Evolutionary conservation across 1,139 yeast genomes (phyloP).

Genomic region (Saccharomyces pastorianus): DNA sequence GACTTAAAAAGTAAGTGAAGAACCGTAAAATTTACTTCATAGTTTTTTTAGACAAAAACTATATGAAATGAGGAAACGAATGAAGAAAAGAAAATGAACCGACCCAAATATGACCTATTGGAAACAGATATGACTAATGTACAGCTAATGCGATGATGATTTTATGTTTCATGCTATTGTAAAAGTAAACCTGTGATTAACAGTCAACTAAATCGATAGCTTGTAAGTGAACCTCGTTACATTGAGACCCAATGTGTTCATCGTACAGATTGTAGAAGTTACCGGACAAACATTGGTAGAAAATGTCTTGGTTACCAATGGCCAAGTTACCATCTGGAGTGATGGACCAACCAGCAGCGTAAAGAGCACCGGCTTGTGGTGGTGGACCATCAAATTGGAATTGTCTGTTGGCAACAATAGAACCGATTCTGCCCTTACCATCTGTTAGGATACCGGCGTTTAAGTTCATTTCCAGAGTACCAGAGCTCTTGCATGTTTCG

Average conservation of each 20-base stretch:
- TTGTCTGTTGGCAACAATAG: conserved; percentile 81
- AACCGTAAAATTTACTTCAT: background rate
- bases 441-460: conserved; percentile 51
- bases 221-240: conserved; percentile 56
- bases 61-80: background rate
- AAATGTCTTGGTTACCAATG: conserved; percentile 54
- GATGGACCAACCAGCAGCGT: conserved; percentile 79
- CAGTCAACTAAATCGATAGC: conserved; percentile 58
- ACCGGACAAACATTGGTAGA: conserved; percentile 80
- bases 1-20: background rate
- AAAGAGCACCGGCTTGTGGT: conserved; percentile 83
- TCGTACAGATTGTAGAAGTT: conserved; percentile 80
- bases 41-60: background rate
- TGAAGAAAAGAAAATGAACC: background rate
- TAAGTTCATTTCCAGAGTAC: conserved; percentile 51
- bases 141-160: background rate
- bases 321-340: conserved; percentile 61
- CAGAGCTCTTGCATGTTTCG: conserved; percentile 42
- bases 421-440: conserved; percentile 63
- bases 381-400: conserved; percentile 90
- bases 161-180: background rate
- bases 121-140: background rate
- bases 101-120: background rate
- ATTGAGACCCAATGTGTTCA: conserved; percentile 56
- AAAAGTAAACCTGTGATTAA: conserved; percentile 30